These are phyloP conservation scores for Eimeria tenella DNA, from an alignment of 169 alveolate species.

Conservation along the genomic window DNA sequence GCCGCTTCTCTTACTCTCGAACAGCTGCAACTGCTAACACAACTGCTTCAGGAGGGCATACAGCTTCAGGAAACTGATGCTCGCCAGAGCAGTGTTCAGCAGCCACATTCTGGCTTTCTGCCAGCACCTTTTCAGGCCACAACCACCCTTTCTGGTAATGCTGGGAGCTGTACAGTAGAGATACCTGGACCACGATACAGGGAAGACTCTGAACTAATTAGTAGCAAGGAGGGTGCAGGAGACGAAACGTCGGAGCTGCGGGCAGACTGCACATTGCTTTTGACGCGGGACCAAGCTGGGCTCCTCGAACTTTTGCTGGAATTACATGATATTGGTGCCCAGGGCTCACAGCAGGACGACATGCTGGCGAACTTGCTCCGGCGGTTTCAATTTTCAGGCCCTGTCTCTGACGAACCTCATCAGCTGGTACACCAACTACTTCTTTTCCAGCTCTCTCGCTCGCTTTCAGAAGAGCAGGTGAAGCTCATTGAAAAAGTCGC, in stretches of 20 bases:
- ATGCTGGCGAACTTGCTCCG: neutral
- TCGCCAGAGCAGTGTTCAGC: neutral
- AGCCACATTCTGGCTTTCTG: neutral
- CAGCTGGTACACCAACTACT: neutral
- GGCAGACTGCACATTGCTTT: neutral
- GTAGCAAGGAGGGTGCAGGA: neutral
- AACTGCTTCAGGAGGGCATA: neutral
- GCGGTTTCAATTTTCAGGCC: neutral
- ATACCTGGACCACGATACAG: neutral
- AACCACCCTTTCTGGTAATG: neutral
- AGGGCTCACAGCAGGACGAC: conserved; percentile 11
- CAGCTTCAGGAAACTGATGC: neutral
- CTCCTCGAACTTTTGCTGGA: conserved; percentile 5
- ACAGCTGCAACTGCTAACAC: conserved; percentile 2
- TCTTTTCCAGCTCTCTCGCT: neutral
- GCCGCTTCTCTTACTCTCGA: neutral
- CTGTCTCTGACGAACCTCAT: neutral
- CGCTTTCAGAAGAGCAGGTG: neutral
- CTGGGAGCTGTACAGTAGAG: neutral
- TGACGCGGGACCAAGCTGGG: conserved; percentile 2
- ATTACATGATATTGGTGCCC: neutral
- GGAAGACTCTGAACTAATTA: neutral
- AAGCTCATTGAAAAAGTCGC: neutral
- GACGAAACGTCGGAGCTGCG: neutral
- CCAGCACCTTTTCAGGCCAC: neutral